Evolutionary conservation across 2,329 filamentous ascomycete species (phyloP).

Genomic region (Blastomyces parvus): DNA sequence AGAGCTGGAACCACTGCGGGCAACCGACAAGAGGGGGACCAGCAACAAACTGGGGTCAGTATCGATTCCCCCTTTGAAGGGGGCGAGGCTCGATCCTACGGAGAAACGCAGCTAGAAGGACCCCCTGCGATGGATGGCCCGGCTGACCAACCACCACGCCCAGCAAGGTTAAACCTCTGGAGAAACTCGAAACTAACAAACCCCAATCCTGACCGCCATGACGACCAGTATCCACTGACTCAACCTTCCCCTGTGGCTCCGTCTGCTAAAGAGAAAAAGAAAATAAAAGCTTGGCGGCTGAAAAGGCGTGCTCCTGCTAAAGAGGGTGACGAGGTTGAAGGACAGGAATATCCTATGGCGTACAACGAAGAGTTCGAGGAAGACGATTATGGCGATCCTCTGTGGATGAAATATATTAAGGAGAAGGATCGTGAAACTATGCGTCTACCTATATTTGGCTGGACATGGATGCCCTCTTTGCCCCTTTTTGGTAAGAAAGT

Average conservation of each 20-base stretch:
- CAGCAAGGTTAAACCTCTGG: slow-evolving; percentile 21
- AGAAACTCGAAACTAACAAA: slow-evolving; percentile 1
- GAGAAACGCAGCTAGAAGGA: slow-evolving; percentile 5
- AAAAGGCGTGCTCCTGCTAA: slow-evolving; percentile 10
- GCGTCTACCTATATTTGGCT: slow-evolving; percentile 55
- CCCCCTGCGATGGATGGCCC: slow-evolving; percentile 2
- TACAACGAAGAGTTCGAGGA: slow-evolving; percentile 55
- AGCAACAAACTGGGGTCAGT: background rate
- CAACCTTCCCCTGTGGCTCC: slow-evolving; percentile 20
- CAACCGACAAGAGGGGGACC: background rate
- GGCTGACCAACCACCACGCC: slow-evolving; percentile 23
- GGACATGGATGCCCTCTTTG: slow-evolving; percentile 65
- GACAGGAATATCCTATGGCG: slow-evolving; percentile 50
- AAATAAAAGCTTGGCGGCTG: background rate
- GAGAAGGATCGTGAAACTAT: slow-evolving; percentile 78
- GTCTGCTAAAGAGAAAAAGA: slow-evolving; percentile 2
- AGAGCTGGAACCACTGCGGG: background rate
- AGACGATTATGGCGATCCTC: slow-evolving; percentile 53
- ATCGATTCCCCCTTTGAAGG: background rate
- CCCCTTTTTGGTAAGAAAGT: slow-evolving; percentile 79
- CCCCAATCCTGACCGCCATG: slow-evolving; percentile 20
- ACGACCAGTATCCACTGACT: slow-evolving; percentile 31
- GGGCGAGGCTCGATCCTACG: background rate
- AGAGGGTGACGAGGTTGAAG: slow-evolving; percentile 21
- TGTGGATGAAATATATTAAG: slow-evolving; percentile 76